Base-by-base conservation (phyloP, 768 basidiomycete species). In the Pulveroboletus sp. region DNA sequence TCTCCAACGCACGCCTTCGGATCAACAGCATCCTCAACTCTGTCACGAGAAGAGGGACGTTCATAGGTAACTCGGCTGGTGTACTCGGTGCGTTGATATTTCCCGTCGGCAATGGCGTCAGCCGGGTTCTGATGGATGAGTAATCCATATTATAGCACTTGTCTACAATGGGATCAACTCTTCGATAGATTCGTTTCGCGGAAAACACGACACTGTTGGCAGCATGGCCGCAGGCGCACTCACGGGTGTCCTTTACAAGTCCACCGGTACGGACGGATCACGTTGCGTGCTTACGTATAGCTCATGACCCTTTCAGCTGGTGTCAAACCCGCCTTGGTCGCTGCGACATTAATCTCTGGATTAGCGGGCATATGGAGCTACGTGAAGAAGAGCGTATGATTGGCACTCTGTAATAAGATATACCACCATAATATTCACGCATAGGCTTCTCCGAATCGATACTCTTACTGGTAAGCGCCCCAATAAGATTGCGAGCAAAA, bases 31-130 rank as follows among this genome's bases (percentile, higher is more conserved):
- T 99, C 53, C 80, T 99, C 59, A 99, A 98, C 78, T 89, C 92
- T 66, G 83, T 95, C 68, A 98, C 96, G 53, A 77, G 95, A 73
- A 81, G 96, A 73, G 96, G 96, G 27, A 95, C 92, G 39, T 96
- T 95, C 73, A 86, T 96, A 71, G 96, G 93, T 63, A 99, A 98
- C 76, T 96, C 93, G 64, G 90, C 94, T 68, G 96, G 96, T 68
- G 90, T 97, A 54, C 76, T 98, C 55, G 96, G 96, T 97, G 63
- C 70, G 89, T 80, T 67, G 56, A 51, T 56, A 60, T 54, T 68
- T 59, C 55, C 62, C 64, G 63, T 64, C 62, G 64, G 64, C 60
- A 58, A 47, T 36, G 32, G 22, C 43, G 51, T 26, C 45, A 53
- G 42, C 46, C 64, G 63, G n/a, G 67, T 68, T 67, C 70, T 74